Percentiles rank a stretch among this genome's conserved stretches.
Conservation (phyloP, 2,329 filamentous ascomycete species). For the Monosporascus sp. region DNA sequence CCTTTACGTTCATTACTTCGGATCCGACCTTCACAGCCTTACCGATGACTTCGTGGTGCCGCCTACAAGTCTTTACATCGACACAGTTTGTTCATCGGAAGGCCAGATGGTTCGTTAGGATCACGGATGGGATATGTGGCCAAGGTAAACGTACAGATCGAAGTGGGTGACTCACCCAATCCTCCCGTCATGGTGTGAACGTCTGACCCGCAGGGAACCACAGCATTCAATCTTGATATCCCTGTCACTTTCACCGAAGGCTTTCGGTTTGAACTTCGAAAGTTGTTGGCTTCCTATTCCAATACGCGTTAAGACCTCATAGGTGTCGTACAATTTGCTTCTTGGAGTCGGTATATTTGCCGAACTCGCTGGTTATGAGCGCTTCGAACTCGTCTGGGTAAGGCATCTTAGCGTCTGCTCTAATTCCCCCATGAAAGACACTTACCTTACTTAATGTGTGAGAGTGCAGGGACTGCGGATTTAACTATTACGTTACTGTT, state of each 20-base stretch:
- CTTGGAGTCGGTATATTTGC: slow-evolving; percentile 25
- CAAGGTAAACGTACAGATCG: slow-evolving; percentile 31
- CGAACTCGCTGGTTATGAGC: slow-evolving; percentile 26
- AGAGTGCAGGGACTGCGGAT: background rate
- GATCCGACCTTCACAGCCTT: slow-evolving; percentile 36
- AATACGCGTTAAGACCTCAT: background rate
- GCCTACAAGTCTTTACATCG: background rate
- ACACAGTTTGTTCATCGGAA: background rate
- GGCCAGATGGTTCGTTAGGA: background rate
- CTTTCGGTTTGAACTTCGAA: slow-evolving; percentile 24
- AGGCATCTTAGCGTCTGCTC: slow-evolving; percentile 16
- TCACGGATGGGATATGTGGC: too few species aligned
- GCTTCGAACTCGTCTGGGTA: slow-evolving; percentile 26
- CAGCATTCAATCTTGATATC: slow-evolving; percentile 65
- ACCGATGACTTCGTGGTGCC: slow-evolving; percentile 57
- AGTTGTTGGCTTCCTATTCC: background rate
- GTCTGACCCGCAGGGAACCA: slow-evolving; percentile 53
- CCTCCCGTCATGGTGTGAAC: slow-evolving; percentile 35
- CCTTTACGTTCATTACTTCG: slow-evolving; percentile 41
- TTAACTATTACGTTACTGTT: background rate
- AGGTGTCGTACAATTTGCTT: slow-evolving; percentile 17
- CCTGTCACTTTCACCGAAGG: slow-evolving; percentile 49
- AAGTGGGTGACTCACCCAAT: slow-evolving; percentile 27
- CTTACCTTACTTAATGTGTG: background rate
- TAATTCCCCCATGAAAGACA: background rate